phyloP scores from a whole-genome alignment of 805 yeast species.

The Ogataea henricii region DNA sequence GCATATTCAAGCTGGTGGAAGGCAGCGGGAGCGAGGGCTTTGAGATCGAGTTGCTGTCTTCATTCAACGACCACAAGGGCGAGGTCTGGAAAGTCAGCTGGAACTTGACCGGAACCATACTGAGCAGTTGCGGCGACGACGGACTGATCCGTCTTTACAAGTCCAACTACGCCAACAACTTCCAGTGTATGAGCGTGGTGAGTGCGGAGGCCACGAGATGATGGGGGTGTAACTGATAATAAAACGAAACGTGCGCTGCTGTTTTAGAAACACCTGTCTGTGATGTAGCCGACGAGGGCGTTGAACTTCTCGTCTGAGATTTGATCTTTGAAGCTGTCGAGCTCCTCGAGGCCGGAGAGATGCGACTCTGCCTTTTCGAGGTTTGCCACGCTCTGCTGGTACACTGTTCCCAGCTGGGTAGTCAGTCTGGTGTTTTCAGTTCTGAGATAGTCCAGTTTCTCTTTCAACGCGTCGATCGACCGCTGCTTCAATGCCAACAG shows the following conservation, averaged over 20 bases:
- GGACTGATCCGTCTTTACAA: conserved; percentile 93
- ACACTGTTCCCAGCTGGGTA: conserved; percentile 12
- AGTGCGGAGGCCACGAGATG: conserved; percentile 47
- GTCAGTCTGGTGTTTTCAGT: conserved; percentile 17
- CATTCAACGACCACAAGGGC: conserved; percentile 36
- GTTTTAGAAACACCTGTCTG: conserved; percentile 15
- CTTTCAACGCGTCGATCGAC: conserved; percentile 16
- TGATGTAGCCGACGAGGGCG: conserved; percentile 22
- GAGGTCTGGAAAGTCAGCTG: conserved; percentile 95
- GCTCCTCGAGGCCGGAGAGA: conserved; percentile 13
- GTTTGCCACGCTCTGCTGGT: conserved; percentile 11
- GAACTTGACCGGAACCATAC: conserved; percentile 90
- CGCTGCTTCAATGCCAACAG: conserved; percentile 16
- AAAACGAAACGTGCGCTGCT: background rate
- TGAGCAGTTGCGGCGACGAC: conserved; percentile 94
- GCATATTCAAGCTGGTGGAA: conserved; percentile 77
- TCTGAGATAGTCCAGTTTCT: conserved; percentile 19
- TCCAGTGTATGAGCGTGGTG: conserved; percentile 88
- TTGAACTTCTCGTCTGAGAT: conserved; percentile 21
- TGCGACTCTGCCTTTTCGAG: conserved; percentile 12
- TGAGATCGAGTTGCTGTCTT: conserved; percentile 28
- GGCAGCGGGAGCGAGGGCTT: conserved; percentile 21
- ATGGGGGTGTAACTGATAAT: background rate
- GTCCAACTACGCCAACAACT: conserved; percentile 78
- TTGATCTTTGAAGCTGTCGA: conserved; percentile 19